phyloP scores from a whole-genome alignment of 176 grass and related monocot genomes.

The Lolium multiflorum region DNA sequence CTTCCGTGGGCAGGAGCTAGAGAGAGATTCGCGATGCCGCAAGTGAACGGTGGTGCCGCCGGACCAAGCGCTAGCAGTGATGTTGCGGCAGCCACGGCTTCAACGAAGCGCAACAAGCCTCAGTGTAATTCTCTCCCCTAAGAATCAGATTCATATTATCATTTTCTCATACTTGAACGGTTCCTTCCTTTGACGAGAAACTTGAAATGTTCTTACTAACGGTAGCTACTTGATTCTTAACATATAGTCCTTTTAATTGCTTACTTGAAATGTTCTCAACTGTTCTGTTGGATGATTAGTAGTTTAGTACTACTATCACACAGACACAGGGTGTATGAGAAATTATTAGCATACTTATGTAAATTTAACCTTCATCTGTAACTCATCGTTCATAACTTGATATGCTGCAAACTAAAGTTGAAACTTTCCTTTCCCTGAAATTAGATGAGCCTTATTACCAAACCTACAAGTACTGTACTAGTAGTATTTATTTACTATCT shows the following conservation, averaged over 20 bases:
- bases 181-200: neutral
- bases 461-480: neutral
- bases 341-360: no score
- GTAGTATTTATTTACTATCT: neutral
- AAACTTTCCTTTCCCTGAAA: neutral
- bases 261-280: neutral
- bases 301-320: neutral
- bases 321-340: no score
- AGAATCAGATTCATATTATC: constrained; percentile 23
- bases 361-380: no score
- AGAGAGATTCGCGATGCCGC: neutral
- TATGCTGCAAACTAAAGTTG: constrained; percentile 3
- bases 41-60: neutral
- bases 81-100: neutral
- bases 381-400: neutral
- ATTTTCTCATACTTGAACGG: constrained; percentile 10
- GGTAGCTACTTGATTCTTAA: neutral
- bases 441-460: neutral
- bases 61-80: neutral
- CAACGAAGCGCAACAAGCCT: constrained; percentile 51
- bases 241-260: neutral
- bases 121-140: constrained; percentile 43
- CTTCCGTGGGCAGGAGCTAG: neutral
- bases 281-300: neutral
- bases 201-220: neutral